Base-by-base conservation (phyloP, 75 land plant genomes). In the Sequoiadendron giganteum region DNA sequence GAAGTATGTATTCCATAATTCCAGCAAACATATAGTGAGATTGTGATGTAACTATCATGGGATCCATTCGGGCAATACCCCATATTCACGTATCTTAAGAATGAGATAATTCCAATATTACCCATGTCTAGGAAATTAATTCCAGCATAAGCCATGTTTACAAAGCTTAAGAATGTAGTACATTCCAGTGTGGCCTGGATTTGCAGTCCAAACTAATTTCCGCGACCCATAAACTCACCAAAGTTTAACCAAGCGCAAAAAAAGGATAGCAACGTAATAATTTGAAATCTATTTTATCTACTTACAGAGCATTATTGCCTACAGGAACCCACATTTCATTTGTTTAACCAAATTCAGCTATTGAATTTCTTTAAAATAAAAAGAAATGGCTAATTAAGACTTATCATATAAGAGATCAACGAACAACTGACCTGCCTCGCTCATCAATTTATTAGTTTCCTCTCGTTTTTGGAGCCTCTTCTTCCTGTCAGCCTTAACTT, bases 401-500 rank as follows among this genome's bases (percentile, higher is more conserved):
- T 25, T 65, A 65, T 5, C 70, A 65, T 5, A 65, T 65, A 21
- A 25, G 28, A 65, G 70, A 65, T 21, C 70, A 25, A 25, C 28
- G 21, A 65, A 73, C 38, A 43, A 39, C 84, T 45, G 49, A 98
- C 99, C 99, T 89, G 92, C 94, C 88, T 98, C 98, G 77, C 93
- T 93, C 52, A 84, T 89, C 85, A 95, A 92, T 21, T 93, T 90
- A 49, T 86, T 95, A 85, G 95, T 91, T 48, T 90, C 89, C 13
- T 89, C 94, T 81, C 95, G 96, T 83, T 82, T 89, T 84, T 93
- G 91, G 61, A 98, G 88, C 89, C 98, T 90, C 91, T 97, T 97
- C 93, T 94, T 91, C 90, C 95, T 90, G 82, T 95, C 98, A 87
- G 90, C 94, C 93, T 97, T 98, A 84, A 96, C 96, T 89, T 91